A percentile compares a stretch with the other conserved stretches of the same genome.
These are phyloP conservation scores for Ambrosia trifida DNA, from an alignment of 129 eudicot species.

Conservation along the genomic window DNA sequence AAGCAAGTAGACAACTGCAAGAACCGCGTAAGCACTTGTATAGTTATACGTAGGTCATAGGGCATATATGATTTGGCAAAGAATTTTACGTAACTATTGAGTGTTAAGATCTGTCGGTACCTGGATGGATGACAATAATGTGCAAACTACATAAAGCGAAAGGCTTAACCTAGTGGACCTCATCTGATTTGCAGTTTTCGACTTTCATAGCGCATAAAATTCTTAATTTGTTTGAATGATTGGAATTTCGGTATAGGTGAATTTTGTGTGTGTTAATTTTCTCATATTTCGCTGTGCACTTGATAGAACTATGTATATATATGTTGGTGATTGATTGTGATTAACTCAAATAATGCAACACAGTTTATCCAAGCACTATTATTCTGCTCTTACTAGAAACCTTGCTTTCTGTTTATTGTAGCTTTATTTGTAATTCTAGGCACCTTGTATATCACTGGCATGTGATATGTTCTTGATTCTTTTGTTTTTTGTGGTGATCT, in stretches of 20 bases:
- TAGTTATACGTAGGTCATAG: too few relatives aligned
- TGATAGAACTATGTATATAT: background rate
- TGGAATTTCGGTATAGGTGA: background rate
- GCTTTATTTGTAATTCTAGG: constrained; percentile 21
- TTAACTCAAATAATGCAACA: background rate
- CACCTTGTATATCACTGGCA: constrained; percentile 20
- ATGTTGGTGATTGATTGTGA: background rate
- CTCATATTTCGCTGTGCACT: background rate
- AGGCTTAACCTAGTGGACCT: background rate
- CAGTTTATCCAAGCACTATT: background rate
- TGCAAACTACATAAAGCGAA: background rate
- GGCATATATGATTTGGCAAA: background rate
- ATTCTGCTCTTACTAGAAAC: background rate
- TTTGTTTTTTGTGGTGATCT: constrained; percentile 30
- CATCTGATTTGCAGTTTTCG: background rate
- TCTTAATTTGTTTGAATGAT: background rate
- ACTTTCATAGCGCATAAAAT: background rate
- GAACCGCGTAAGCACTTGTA: too few relatives aligned
- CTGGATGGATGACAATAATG: background rate
- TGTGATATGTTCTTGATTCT: constrained; percentile 34
- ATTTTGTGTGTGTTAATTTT: background rate
- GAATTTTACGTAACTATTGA: background rate
- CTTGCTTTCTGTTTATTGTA: background rate
- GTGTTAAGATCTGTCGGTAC: background rate
- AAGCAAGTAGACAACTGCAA: too few relatives aligned